These are phyloP conservation scores for Penicillium parvum DNA, from an alignment of 495 filamentous ascomycete species.

Conservation along the genomic window DNA sequence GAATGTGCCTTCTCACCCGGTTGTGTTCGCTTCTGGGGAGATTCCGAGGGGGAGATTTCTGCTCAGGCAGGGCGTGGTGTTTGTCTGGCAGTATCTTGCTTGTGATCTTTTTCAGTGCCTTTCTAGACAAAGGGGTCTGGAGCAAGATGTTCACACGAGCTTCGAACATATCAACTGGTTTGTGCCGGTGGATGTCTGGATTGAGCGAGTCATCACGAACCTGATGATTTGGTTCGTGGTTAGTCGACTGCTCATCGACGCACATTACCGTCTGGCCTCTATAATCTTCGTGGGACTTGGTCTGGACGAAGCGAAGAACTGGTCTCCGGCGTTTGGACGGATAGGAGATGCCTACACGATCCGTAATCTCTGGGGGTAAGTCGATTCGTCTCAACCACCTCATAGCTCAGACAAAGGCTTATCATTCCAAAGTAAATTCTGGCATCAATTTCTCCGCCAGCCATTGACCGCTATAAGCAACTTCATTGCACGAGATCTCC, in stretches of 20 bases:
- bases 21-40: conserved; percentile 4
- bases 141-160: not conserved
- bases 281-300: conserved; percentile 18
- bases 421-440: conserved; percentile 40
- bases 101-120: conserved; percentile 6
- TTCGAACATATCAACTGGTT: conserved; percentile 2
- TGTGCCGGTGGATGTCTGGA: conserved; percentile 10
- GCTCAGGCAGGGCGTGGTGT: conserved; percentile 12
- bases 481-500: conserved; percentile 22
- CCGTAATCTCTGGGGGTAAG: conserved; percentile 31
- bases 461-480: conserved; percentile 24
- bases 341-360: conserved; percentile 31
- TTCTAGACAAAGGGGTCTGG: not conserved
- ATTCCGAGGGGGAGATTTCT: conserved; percentile 8
- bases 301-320: conserved; percentile 22
- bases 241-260: conserved; percentile 20
- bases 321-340: conserved; percentile 30
- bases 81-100: conserved; percentile 17
- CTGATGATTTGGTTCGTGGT: conserved; percentile 18
- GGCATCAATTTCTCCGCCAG: conserved; percentile 36
- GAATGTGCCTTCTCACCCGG: conserved; percentile 10
- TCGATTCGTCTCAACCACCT: not conserved
- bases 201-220: conserved; percentile 15
- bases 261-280: conserved; percentile 17
- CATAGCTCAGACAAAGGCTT: too few species aligned